Evolutionary conservation across 2,329 filamentous ascomycete species (phyloP).

Genomic region (Aspergillus sp.): DNA sequence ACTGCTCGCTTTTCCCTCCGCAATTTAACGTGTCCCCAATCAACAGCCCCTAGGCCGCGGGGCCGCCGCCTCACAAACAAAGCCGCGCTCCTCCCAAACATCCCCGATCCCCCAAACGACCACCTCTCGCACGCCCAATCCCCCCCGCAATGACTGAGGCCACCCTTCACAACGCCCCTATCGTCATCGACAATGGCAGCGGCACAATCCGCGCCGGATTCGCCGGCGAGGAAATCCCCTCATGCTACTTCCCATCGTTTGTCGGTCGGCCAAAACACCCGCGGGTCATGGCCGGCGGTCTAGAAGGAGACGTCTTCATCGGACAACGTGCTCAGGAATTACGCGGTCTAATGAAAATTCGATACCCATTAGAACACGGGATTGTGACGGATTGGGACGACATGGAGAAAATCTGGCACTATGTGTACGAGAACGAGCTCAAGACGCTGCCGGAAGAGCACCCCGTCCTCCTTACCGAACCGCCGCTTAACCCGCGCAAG

Average conservation of each 20-base stretch:
- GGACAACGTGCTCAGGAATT: conserved; percentile 88
- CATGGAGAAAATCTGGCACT: conserved; percentile 99
- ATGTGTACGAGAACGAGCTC: conserved; percentile 91
- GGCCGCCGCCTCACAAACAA: conserved; percentile 32
- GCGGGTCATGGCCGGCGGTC: conserved; percentile 88
- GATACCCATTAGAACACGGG: conserved; percentile 93
- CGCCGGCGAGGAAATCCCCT: conserved; percentile 90
- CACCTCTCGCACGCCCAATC: conserved; percentile 5
- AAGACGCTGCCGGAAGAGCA: conserved; percentile 99
- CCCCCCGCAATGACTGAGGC: conserved; percentile 58
- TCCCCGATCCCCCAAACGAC: conserved; percentile 5
- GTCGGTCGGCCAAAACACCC: conserved; percentile 95
- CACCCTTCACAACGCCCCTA: conserved; percentile 89
- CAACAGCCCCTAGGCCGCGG: conserved; percentile 24
- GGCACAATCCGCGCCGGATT: conserved; percentile 97
- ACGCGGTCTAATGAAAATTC: conserved; percentile 89
- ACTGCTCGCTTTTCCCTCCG: neutral
- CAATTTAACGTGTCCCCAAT: conserved; percentile 4
- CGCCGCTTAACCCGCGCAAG: conserved; percentile 88
- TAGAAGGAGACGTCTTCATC: conserved; percentile 97
- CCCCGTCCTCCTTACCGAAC: conserved; percentile 92
- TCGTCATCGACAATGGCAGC: conserved; percentile 98
- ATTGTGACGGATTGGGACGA: conserved; percentile 99
- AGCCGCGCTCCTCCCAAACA: conserved; percentile 18
- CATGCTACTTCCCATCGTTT: conserved; percentile 96